These are phyloP conservation scores for Aureobasidium sp. DNA, from an alignment of 2,329 filamentous ascomycete species.

Conservation along the genomic window DNA sequence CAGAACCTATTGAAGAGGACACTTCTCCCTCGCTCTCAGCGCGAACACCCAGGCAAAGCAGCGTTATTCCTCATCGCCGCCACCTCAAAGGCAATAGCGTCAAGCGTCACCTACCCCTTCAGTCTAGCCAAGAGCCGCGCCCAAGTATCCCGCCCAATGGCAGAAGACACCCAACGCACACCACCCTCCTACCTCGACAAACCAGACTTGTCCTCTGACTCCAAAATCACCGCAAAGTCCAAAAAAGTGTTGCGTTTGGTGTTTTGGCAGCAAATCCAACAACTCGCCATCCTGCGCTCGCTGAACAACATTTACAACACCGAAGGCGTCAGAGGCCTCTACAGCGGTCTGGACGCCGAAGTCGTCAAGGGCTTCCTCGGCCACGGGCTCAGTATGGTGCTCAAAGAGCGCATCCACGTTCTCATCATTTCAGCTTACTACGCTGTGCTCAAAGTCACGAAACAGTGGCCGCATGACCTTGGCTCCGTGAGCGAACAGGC, in stretches of 20 bases:
- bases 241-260: conserved; percentile 19
- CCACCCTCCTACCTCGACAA: conserved; percentile 9
- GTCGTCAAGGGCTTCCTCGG: conserved; percentile 77
- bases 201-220: conserved; percentile 2
- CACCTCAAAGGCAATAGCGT: conserved; percentile 69
- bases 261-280: conserved; percentile 21
- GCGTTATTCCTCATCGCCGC: conserved; percentile 64
- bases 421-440: conserved; percentile 68
- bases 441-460: conserved; percentile 46
- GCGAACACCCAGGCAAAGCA: conserved; percentile 46
- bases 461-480: conserved; percentile 37
- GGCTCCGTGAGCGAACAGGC: conserved; percentile 22
- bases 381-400: conserved; percentile 80
- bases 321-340: conserved; percentile 65
- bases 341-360: conserved; percentile 69
- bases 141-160: conserved; percentile 47
- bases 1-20: conserved; percentile 62
- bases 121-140: conserved; percentile 75
- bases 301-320: conserved; percentile 27
- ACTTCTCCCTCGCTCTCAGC: conserved; percentile 48
- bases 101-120: conserved; percentile 74
- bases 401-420: conserved; percentile 71
- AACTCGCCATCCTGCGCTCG: conserved; percentile 26
- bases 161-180: background rate
- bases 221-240: conserved; percentile 11